Percentiles rank a stretch among this genome's conserved stretches.
phyloP scores from a whole-genome alignment of 2,329 filamentous ascomycete species.

The Berkeleyomyces basicola region DNA sequence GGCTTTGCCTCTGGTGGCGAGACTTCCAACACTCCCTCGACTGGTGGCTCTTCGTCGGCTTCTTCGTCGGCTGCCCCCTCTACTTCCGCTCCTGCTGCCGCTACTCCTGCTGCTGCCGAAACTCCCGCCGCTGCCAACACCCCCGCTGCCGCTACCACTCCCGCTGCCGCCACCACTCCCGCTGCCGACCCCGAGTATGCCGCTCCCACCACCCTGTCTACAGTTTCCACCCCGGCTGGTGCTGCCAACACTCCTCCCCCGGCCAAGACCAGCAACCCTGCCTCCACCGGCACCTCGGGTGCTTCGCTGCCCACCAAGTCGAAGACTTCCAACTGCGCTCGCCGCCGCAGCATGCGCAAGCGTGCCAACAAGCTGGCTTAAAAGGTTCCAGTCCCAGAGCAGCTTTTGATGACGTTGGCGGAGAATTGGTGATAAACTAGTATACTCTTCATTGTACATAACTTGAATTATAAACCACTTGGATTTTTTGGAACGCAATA shows the following conservation, averaged over 20 bases:
- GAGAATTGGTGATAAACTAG: not conserved
- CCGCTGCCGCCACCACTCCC: not conserved
- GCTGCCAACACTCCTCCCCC: conserved; percentile 2
- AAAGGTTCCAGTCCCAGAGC: not conserved
- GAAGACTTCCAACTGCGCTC: conserved; percentile 2
- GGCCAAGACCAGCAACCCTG: not conserved
- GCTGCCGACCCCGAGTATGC: not conserved
- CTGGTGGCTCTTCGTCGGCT: not conserved
- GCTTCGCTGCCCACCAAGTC: not conserved
- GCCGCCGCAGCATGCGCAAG: conserved; percentile 7
- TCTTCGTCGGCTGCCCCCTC: not conserved
- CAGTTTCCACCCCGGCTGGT: not conserved
- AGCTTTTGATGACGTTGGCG: not conserved
- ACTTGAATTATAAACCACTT: not conserved
- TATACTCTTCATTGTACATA: not conserved
- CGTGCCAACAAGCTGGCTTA: not conserved
- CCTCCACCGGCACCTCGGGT: not conserved
- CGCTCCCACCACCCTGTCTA: conserved; percentile 6
- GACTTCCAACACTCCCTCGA: not conserved
- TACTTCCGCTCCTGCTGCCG: not conserved
- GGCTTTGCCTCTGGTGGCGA: conserved; percentile 12
- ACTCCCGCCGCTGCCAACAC: not conserved
- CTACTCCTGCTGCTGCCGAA: not conserved
- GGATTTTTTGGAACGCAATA: not conserved
- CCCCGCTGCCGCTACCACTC: not conserved